These are phyloP conservation scores for Laburnicola sp. DNA, from an alignment of 2,329 filamentous ascomycete species.

Conservation along the genomic window DNA sequence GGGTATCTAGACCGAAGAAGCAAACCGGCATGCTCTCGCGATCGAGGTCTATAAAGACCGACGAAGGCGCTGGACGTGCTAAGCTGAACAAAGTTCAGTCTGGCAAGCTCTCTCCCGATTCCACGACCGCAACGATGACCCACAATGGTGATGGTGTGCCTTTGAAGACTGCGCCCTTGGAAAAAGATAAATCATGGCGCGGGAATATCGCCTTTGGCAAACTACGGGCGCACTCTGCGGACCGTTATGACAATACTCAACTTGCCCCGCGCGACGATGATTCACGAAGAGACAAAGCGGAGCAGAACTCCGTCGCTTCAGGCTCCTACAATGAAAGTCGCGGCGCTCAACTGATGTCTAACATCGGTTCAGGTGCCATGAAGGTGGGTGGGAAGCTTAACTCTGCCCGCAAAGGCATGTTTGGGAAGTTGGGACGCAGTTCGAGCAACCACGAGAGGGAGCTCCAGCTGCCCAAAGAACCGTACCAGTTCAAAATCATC, in stretches of 20 bases:
- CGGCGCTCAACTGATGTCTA: constrained; percentile 69
- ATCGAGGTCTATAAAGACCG: constrained; percentile 51
- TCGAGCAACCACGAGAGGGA: constrained; percentile 72
- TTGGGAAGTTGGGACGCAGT: constrained; percentile 74
- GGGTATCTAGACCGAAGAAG: constrained; percentile 37
- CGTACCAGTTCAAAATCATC: constrained; percentile 82
- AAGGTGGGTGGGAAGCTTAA: constrained; percentile 71
- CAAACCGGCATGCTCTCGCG: constrained; percentile 44
- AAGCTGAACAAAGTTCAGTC: constrained; percentile 41
- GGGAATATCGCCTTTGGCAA: constrained; percentile 65
- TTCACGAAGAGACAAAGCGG: constrained; percentile 33
- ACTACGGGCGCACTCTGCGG: constrained; percentile 71
- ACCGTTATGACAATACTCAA: constrained; percentile 56
- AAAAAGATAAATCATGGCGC: constrained; percentile 68
- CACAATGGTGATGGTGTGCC: constrained; percentile 47
- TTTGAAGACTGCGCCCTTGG: constrained; percentile 65
- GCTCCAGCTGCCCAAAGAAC: constrained; percentile 68
- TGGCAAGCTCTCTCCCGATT: constrained; percentile 35
- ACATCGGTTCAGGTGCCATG: constrained; percentile 70
- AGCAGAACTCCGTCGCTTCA: constrained; percentile 47
- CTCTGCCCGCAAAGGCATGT: constrained; percentile 79
- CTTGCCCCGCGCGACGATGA: constrained; percentile 36
- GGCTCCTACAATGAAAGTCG: constrained; percentile 61
- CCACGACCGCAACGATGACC: constrained; percentile 33
- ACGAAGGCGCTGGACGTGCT: constrained; percentile 37